Conservation (phyloP, 1,284 basidiomycete genomes). For the Porogramme epimiltina region DNA sequence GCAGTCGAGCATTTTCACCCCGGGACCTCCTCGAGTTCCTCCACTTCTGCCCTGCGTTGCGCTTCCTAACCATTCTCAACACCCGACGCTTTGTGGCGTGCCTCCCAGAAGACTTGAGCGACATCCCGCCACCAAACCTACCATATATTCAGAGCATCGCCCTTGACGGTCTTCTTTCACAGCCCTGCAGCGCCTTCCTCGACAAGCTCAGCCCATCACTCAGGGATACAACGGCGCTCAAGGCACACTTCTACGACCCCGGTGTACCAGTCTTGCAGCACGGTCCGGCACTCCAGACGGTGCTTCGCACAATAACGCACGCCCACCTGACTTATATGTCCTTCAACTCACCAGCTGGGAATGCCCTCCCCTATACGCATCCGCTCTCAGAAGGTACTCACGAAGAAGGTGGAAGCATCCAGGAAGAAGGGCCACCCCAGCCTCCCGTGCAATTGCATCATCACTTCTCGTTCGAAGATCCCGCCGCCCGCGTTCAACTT, state of each 20-base stretch:
- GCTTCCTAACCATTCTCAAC: slow-evolving; percentile 1
- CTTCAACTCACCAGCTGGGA: not conserved
- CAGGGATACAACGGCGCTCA: slow-evolving; percentile 1
- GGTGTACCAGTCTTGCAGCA: slow-evolving; percentile 1
- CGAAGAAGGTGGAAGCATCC: not conserved
- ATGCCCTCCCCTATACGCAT: too few species aligned
- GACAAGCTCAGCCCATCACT: slow-evolving; percentile 2
- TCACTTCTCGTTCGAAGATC: slow-evolving; percentile 11
- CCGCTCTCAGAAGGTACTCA: not conserved
- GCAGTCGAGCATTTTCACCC: slow-evolving; percentile 5
- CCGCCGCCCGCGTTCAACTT: slow-evolving; percentile 7
- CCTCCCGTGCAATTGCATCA: not conserved
- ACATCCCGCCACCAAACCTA: slow-evolving; percentile 2
- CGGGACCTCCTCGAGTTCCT: slow-evolving; percentile 7
- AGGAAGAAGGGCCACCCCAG: not conserved
- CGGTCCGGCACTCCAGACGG: not conserved
- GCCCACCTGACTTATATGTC: slow-evolving; percentile 6
- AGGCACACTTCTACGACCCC: slow-evolving; percentile 3
- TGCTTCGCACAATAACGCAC: slow-evolving; percentile 3
- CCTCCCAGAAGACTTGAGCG: not conserved
- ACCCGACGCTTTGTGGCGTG: not conserved
- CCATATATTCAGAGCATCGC: slow-evolving; percentile 5
- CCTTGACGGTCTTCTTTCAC: slow-evolving; percentile 8
- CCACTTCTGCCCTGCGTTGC: slow-evolving; percentile 7
- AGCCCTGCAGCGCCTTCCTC: slow-evolving; percentile 1